phyloP scores from a whole-genome alignment of 208 protist species.

The Sergeia podlipaevii region DNA sequence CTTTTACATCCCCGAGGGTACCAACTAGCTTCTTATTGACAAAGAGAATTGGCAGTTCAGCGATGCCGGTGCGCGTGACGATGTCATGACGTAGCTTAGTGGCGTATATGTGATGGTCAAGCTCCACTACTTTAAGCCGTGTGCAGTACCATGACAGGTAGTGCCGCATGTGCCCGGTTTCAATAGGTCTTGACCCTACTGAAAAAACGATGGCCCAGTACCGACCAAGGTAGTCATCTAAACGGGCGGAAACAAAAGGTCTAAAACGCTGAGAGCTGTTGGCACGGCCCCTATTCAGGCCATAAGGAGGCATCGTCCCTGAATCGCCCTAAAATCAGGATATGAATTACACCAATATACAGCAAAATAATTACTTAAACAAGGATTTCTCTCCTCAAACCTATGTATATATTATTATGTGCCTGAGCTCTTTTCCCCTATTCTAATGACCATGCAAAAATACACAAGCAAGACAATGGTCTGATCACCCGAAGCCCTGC shows the following conservation, averaged over 20 bases:
- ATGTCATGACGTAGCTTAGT: conserved; percentile 50
- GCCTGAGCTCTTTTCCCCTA: too few species aligned
- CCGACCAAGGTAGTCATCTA: conserved; percentile 64
- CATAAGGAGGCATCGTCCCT: too few species aligned
- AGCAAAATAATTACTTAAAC: too few species aligned
- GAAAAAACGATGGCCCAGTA: conserved; percentile 89
- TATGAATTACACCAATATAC: too few species aligned
- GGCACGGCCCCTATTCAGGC: too few species aligned
- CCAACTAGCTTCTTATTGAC: conserved; percentile 81
- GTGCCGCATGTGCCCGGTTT: conserved; percentile 83
- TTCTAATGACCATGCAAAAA: too few species aligned
- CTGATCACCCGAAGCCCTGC: too few species aligned
- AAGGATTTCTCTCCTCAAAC: too few species aligned
- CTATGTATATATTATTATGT: too few species aligned
- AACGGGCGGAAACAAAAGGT: conserved; percentile 53
- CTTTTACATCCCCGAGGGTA: conserved; percentile 59
- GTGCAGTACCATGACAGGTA: conserved; percentile 89
- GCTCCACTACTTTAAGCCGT: conserved; percentile 76
- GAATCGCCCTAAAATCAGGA: too few species aligned
- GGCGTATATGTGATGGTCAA: conserved; percentile 82
- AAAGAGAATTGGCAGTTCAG: conserved; percentile 76
- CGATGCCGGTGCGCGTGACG: conserved; percentile 24
- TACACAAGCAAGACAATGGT: too few species aligned
- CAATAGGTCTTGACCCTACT: conserved; percentile 54
- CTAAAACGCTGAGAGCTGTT: conserved; percentile 25